Conservation (phyloP, 176 grass and related monocot species). For the Ensete ventricosum region DNA sequence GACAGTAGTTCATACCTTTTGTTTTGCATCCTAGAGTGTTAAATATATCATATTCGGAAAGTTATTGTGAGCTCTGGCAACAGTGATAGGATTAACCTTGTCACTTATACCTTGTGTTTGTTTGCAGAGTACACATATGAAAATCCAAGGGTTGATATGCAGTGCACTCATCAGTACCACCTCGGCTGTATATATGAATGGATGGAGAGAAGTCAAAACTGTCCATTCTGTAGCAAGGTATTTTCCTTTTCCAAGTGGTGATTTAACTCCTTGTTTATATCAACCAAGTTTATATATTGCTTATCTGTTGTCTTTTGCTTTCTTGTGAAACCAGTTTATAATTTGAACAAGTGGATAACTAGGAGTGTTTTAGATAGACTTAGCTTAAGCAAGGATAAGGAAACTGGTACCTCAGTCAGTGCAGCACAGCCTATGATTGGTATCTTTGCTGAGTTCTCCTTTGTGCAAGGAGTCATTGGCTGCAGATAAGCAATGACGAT, state of each 20-base stretch:
- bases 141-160: neutral
- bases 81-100: neutral
- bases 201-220: neutral
- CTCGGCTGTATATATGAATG: constrained; percentile 1
- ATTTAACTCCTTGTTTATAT: neutral
- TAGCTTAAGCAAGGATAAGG: no score
- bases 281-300: neutral
- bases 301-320: no score
- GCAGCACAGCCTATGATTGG: no score
- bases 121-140: neutral
- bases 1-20: no score
- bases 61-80: neutral
- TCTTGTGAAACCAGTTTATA: neutral
- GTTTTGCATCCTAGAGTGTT: neutral
- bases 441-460: no score
- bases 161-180: constrained; percentile 1
- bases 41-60: neutral
- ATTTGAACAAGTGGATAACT: neutral
- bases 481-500: no score
- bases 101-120: neutral
- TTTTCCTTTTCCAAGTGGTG: neutral
- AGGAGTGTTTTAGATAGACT: neutral
- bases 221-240: constrained; percentile 1
- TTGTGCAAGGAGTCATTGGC: no score
- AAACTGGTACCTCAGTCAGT: no score